Evolutionary conservation across 2,329 filamentous ascomycete genomes (phyloP), one percentile per base, ranked within the genome.

Genomic region (Nothophoma quercina): DNA sequence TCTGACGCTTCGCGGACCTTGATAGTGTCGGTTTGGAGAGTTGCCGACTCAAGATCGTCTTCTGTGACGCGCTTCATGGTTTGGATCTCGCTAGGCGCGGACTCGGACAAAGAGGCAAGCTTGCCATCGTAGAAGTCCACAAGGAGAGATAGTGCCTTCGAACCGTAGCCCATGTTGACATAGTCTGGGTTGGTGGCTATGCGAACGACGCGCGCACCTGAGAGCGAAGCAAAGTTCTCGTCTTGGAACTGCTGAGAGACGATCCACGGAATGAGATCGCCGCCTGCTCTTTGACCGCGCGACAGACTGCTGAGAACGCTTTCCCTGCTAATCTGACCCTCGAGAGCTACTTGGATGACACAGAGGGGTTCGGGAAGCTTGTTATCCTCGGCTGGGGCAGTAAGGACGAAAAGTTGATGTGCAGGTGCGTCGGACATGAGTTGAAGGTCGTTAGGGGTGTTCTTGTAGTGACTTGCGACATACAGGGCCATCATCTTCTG

Each of bases 401-500:
- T 91, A 19, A 99, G 85, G 8, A 98, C 95, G 67, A 95, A 99
- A 6, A 99, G 84, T 72, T 98, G 93, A 75, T 99, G 95, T 0
- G 95, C 93, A 1, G 95, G 95, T 1, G 95, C 95, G 75, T 99
- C 95, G 56, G 91, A 96, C 91, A 99, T 96, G 51, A 99, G 84
- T 73, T 98, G 95, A n/a, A 99, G 83, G 68, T 99, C 95, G 67
- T 99, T 96, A 0, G 95, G 95, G 0, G 93, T 91, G 77, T 99
- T 99, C 77, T 98, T 98, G 81, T 99, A 97, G 75, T 96, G 92
- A 64, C 91, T 96, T 22, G 95, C 92, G 22, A 99, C 96, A 66
- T 98, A 99, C 2, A 99, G 84, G 1, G 93, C 92, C 77, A 99
- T 93, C 91, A 99, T 97, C 67, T 96, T 92, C 73, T 99, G 95